These are phyloP conservation scores for Hymenoscyphus occultus DNA, from an alignment of 2,329 filamentous ascomycete species.

Conservation along the genomic window DNA sequence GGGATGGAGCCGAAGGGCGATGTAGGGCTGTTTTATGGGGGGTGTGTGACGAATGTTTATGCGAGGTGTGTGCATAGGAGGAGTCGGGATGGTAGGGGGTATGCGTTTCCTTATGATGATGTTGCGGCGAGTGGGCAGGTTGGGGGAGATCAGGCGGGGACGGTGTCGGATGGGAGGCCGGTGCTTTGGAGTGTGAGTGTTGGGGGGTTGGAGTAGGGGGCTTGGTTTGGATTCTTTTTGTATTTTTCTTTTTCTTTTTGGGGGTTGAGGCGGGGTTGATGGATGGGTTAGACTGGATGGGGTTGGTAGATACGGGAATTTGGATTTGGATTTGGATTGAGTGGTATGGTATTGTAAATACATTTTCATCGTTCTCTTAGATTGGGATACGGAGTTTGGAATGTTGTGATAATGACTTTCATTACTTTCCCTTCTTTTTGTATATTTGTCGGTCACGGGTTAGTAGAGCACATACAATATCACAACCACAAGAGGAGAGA, in stretches of 20 bases:
- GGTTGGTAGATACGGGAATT: no score
- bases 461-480: no score
- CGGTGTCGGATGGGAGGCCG: conserved; percentile 49
- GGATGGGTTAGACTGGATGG: no score
- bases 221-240: neutral
- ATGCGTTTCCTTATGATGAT: conserved; percentile 68
- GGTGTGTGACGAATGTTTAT: conserved; percentile 61
- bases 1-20: conserved; percentile 46
- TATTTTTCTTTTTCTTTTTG: neutral
- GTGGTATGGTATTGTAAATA: no score
- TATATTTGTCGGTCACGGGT: no score
- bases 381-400: no score
- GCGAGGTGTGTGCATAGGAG: conserved; percentile 57
- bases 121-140: conserved; percentile 54
- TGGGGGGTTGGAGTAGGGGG: conserved; percentile 14
- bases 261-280: neutral
- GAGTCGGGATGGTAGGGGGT: conserved; percentile 58
- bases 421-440: no score
- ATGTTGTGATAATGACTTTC: no score
- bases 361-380: no score
- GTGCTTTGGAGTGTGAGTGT: conserved; percentile 21
- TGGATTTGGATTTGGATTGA: no score
- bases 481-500: no score
- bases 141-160: conserved; percentile 56
- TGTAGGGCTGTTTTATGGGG: conserved; percentile 52